Base-by-base conservation (phyloP, 2,329 filamentous ascomycete genomes). In the Diaporthe ampelina region DNA sequence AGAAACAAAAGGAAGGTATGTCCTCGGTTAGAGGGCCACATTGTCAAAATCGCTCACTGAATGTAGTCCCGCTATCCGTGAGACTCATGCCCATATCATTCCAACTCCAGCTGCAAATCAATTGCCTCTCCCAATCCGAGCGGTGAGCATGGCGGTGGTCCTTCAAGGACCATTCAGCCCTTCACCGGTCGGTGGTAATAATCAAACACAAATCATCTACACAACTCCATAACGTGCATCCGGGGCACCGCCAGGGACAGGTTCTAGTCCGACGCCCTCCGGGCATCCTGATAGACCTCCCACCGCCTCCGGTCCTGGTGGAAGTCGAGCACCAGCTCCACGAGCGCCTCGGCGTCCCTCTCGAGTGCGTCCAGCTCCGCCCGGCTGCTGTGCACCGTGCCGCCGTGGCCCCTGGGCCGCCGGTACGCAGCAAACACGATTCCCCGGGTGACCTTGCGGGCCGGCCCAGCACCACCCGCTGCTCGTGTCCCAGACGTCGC, bases 361-460 rank as follows among this genome's bases (percentile, higher is more conserved):
- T 87, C 82, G 11, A 91, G 81, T 24, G 82, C 82, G 11, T 83
- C 83, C 3, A 90, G 84, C 76, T 89, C 86, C 10, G 81, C 81
- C 15, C 81, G 79, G 73, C 80, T 81, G 61, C 83, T 83, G 17
- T 81, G 81, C 17, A 82, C 79, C 54, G 82, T 81, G 40, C 78
- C 79, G 21, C 82, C 82, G 32, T 84, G 84, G 10, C 79, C 79
- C 56, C 83, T 81, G 21, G 87, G 86, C 75, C 87, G 86, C 29
- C 88, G 84, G 76, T 90, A 90, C 0, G 88, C 89, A 0, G 88
- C 88, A 72, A 91, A 91, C 7, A 90, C 86, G 73, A 91, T 87
- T 59, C 88, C 89, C 43, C 87, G 84, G 76, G 89, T 86, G 69
- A 84, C 83, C 26, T 74, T 72, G 40, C 40, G 40, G 4, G 24